A percentile compares a stretch with the other conserved stretches of the same genome.
These are phyloP conservation scores for Bruguiera parviflora DNA, from an alignment of 345 rosid species.

Conservation along the genomic window DNA sequence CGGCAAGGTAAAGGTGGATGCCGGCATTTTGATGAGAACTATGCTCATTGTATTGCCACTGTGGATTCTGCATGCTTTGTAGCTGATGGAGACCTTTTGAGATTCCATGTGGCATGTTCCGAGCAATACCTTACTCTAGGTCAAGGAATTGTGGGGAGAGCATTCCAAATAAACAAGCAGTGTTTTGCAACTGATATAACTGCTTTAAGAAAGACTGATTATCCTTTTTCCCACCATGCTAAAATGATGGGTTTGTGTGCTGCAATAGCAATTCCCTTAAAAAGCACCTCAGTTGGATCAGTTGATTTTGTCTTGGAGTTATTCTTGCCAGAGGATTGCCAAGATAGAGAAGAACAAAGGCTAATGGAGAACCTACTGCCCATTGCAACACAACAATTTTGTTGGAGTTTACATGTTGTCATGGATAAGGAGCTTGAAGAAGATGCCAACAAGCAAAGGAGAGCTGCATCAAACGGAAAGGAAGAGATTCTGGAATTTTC, in stretches of 20 bases:
- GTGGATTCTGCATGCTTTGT: constrained; percentile 64
- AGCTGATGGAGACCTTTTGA: constrained; percentile 37
- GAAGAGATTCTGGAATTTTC: constrained; percentile 23
- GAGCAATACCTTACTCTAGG: constrained; percentile 72
- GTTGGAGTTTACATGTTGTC: constrained; percentile 45
- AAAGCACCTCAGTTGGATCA: constrained; percentile 36
- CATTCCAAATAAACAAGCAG: constrained; percentile 49
- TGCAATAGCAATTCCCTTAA: constrained; percentile 75
- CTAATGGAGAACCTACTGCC: constrained; percentile 48
- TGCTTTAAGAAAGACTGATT: constrained; percentile 58
- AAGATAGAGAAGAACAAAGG: constrained; percentile 40
- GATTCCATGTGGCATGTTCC: constrained; percentile 69
- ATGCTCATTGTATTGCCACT: constrained; percentile 52
- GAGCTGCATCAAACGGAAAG: constrained; percentile 29
- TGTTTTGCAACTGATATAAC: constrained; percentile 66
- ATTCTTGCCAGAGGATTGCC: constrained; percentile 72
- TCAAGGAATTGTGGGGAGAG: constrained; percentile 85
- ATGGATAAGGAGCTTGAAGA: constrained; percentile 56
- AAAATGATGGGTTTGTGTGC: constrained; percentile 62
- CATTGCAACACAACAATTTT: constrained; percentile 45
- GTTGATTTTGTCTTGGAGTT: constrained; percentile 78
- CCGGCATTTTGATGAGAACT: constrained; percentile 62
- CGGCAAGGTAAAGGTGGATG: constrained; percentile 64
- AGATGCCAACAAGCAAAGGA: constrained; percentile 31
- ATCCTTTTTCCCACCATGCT: constrained; percentile 88